These are phyloP conservation scores for Botrytis elliptica DNA, from an alignment of 2,329 filamentous ascomycete species.

Conservation along the genomic window DNA sequence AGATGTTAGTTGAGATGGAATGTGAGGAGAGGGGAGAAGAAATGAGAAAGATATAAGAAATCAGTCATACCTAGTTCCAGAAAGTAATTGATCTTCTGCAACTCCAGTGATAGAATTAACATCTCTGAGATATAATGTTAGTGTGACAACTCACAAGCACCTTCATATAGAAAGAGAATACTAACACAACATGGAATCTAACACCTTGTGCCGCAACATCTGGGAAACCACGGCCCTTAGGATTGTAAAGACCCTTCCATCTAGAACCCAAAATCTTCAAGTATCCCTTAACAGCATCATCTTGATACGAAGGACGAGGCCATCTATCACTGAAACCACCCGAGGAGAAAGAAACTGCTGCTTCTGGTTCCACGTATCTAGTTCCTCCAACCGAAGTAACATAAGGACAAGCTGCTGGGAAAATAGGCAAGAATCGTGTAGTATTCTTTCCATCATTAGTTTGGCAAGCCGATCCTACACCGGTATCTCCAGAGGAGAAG, in stretches of 20 bases:
- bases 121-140: slow-evolving; percentile 17
- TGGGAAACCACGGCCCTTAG: slow-evolving; percentile 52
- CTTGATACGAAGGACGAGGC: slow-evolving; percentile 48
- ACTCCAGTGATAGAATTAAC: slow-evolving; percentile 46
- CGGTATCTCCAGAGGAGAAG: slow-evolving; percentile 59
- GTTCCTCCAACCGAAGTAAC: slow-evolving; percentile 66
- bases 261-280: slow-evolving; percentile 43
- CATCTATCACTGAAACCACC: slow-evolving; percentile 55
- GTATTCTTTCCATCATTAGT: slow-evolving; percentile 59
- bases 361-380: slow-evolving; percentile 48
- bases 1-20: not conserved
- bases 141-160: not conserved
- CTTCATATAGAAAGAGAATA: not conserved
- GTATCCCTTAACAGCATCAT: slow-evolving; percentile 46
- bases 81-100: slow-evolving; percentile 19
- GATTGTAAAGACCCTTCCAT: slow-evolving; percentile 49
- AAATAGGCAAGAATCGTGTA: slow-evolving; percentile 57
- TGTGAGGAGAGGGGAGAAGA: not conserved
- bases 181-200: slow-evolving; percentile 46
- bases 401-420: slow-evolving; percentile 66
- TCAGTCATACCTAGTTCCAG: slow-evolving; percentile 29
- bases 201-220: slow-evolving; percentile 57
- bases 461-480: slow-evolving; percentile 52
- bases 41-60: not conserved
- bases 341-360: slow-evolving; percentile 39